Base-by-base conservation (phyloP, 2,329 filamentous ascomycete species). In the Hypoxylon sp. region DNA sequence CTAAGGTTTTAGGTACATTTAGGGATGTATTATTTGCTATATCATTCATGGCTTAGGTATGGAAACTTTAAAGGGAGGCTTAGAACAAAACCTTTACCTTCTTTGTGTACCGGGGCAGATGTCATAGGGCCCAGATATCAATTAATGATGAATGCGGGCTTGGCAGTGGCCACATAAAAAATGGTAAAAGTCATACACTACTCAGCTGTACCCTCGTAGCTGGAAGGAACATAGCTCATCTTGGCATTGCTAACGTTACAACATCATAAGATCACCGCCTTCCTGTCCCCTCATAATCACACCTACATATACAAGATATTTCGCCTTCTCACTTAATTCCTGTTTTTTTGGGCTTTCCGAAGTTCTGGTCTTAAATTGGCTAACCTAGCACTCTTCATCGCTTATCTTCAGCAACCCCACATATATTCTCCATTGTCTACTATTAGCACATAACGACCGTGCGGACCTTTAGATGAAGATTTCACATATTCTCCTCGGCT, bases 391-490 rank as follows among this genome's bases (percentile, higher is more conserved):
- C 14, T 23, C 45, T 45, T 34, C 9, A 27, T 14, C 16, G 3
- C n/a, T 14, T 45, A 7, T 12, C 29, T 34, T 25, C 41, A 27
- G 27, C 21, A 19, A 37, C 14, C 12, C 32, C n/a, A 39, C 12
- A 2, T 16, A 11, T 12, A 25, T 53, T 23, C 23, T 53, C 43
- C 16, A 29, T 54, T 56, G 16, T 19, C 50, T 34, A 39, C 25
- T 16, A 50, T 30, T 14, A 2, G 32, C 23, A 43, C 45, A 29
- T 37, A 46, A 47, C 65, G 50, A 59, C 51, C 51, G 27, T 43
- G 30, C 57, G 34, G 48, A 53, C 47, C 46, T 60, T 59, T 46
- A 25, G 43, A 77, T 77, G 75, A 77, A 74, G 68, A n/a, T 68
- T 21, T 65, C 66, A 6, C 68, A 69, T 64, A 21, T 71, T 8